Base-by-base conservation (phyloP, 306 rosid species). In the Ceratonia siliqua region DNA sequence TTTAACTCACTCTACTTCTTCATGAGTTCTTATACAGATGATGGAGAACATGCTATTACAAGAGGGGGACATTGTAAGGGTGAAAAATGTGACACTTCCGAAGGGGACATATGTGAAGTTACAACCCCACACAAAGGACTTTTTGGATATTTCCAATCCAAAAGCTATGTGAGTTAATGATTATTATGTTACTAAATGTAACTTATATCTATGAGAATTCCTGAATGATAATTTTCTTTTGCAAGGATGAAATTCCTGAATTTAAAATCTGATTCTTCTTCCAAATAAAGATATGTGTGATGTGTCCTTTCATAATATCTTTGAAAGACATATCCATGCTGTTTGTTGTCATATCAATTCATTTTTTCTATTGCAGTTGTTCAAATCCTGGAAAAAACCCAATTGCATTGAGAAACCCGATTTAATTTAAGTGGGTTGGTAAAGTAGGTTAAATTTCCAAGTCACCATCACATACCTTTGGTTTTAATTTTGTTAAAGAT, bases 11-110 rank as follows among this genome's bases (percentile, higher is more conserved):
- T 46, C 20, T 76, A 38, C 48, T 65, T 74, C 30, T 65, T 72
- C 57, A 52, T 61, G 68, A 41, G 7, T 43, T 64, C 30, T 67
- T 73, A 25, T 68, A 22, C 75, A 95, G 99, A 95, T 95, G 98
- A 95, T 95, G 99, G 97, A 90, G 82, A 95, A 95, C 87, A 95
- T 92, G 99, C 85, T 92, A 64, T 82, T 95, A 78, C 97, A 89
- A 92, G 99, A 95, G 82, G 99, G 99, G 28, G 96, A 86, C 70
- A 70, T 86, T 74, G 93, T 95, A 64, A 79, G 85, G 61, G 88
- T 95, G 84, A 95, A 92, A 83, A 95, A 95, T 79, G 96, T 84
- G 77, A 85, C 99, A 68, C 97, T 95, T 81, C 99, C 97, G 0
- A 95, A 95, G 84, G 98, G 99, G 82, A 94, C 88, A 59, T 94